These are phyloP conservation scores for Mycosphaerella sp. DNA, from an alignment of 2,329 filamentous ascomycete species.

Conservation along the genomic window DNA sequence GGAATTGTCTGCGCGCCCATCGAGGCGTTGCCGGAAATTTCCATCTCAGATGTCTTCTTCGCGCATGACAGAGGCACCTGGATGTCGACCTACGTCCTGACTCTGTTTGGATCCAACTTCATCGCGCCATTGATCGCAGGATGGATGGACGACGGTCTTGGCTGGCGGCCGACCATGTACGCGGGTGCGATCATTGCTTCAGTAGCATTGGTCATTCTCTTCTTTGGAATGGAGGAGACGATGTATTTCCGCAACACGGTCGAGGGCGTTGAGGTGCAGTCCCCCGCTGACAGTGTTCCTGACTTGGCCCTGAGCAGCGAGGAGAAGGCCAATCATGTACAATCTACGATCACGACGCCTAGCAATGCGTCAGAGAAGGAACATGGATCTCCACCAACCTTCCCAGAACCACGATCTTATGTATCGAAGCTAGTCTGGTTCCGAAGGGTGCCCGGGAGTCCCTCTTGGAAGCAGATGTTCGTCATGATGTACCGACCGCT, in stretches of 20 bases:
- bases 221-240: conserved; percentile 56
- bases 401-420: not conserved
- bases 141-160: conserved; percentile 44
- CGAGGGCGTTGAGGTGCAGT: conserved; percentile 8
- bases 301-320: not conserved
- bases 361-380: not conserved
- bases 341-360: not conserved
- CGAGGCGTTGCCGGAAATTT: conserved; percentile 29
- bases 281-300: not conserved
- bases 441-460: conserved; percentile 14
- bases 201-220: conserved; percentile 45
- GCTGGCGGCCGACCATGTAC: conserved; percentile 46
- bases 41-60: conserved; percentile 29
- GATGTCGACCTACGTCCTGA: conserved; percentile 28
- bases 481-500: conserved; percentile 20
- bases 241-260: conserved; percentile 38
- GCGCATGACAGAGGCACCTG: conserved; percentile 29
- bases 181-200: conserved; percentile 50
- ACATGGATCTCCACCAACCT: not conserved
- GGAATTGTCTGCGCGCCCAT: conserved; percentile 24
- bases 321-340: not conserved
- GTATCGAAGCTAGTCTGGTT: conserved; percentile 14
- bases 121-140: conserved; percentile 42
- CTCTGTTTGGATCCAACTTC: conserved; percentile 21
- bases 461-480: conserved; percentile 22